Evolutionary conservation across 2,329 filamentous ascomycete species (phyloP), one percentile per base, ranked within the genome.

Genomic region (Canariomyces notabilis): DNA sequence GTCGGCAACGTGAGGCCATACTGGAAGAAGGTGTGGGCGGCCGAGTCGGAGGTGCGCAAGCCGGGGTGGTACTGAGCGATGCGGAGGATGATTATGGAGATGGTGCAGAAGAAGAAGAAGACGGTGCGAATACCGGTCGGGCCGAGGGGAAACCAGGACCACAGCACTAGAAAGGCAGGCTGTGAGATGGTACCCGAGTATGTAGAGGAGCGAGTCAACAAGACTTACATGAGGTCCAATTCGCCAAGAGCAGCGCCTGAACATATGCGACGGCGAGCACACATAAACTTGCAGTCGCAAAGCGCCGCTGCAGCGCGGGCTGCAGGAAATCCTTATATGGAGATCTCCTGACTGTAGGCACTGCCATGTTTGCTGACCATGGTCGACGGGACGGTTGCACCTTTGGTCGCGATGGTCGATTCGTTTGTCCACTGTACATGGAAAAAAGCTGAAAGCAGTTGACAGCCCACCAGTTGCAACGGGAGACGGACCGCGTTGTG

Each of bases 271-370:
- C 72, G 38, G 75, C 68, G 8, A 93, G 69, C 12, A 89, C 73
- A 52, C 87, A 71, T 12, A 79, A 75, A 38, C 85, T 85, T 11
- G 88, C 89, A 53, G 82, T 83, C 39, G 85, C 84, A 68, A 96
- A 97, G 59, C 89, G 81, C 59, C 87, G 78, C 67, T 97, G 91
- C 54, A 96, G 73, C 42, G 86, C 83, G 40, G 91, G 90, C 51
- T 91, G 94, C 57, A 96, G 72, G 66, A 94, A 94, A 70, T 95
- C 88, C 73, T 89, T 85, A 69, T 95, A 95, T 39, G 77, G 73
- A 59, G 72, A 69, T 61, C 65, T 77, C 74, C 73, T 80, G 69
- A 71, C 75, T 63, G 67, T 71, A 61, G 67, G 66, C 60, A 64
- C 64, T 59, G 75, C 70, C 75, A 80, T 80, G 40, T 62, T 70